A percentile compares a stretch with the other conserved stretches of the same genome.
Conservation (phyloP, 2,329 filamentous ascomycete genomes). For the Beauveria caledonica region DNA sequence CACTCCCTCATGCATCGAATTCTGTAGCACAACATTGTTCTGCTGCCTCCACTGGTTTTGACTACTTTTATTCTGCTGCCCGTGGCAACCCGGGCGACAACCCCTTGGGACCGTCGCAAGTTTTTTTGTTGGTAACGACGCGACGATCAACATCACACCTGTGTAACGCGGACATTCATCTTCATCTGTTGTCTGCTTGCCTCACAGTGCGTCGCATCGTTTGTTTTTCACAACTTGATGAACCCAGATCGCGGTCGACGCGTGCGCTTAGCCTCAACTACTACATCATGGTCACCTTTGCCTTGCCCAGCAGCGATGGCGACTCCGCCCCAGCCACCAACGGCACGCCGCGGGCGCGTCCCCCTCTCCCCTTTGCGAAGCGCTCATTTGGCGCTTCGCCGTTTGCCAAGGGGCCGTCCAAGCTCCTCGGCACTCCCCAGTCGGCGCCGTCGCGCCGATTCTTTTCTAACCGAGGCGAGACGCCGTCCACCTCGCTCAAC, state of each 20-base stretch:
- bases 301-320: conserved; percentile 27
- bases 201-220: background rate
- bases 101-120: background rate
- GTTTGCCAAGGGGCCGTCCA: conserved; percentile 18
- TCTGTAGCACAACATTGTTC: background rate
- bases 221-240: background rate
- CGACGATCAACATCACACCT: background rate
- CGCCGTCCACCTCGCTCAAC: conserved; percentile 28
- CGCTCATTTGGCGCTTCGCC: conserved; percentile 33
- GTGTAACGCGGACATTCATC: background rate
- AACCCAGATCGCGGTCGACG: background rate
- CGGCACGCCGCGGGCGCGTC: conserved; percentile 31
- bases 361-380: conserved; percentile 36
- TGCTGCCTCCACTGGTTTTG: background rate
- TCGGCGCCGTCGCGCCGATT: conserved; percentile 29
- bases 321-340: conserved; percentile 23
- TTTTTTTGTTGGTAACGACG: conserved; percentile 1
- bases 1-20: conserved; percentile 1
- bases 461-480: conserved; percentile 27
- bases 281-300: conserved; percentile 30
- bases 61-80: background rate
- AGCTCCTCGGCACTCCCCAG: conserved; percentile 31
- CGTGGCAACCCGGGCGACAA: background rate
- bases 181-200: background rate
- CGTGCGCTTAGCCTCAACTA: background rate